Percentiles rank a stretch among this genome's conserved stretches.
Conservation (phyloP, 768 basidiomycete genomes). For the Mycena maculata region DNA sequence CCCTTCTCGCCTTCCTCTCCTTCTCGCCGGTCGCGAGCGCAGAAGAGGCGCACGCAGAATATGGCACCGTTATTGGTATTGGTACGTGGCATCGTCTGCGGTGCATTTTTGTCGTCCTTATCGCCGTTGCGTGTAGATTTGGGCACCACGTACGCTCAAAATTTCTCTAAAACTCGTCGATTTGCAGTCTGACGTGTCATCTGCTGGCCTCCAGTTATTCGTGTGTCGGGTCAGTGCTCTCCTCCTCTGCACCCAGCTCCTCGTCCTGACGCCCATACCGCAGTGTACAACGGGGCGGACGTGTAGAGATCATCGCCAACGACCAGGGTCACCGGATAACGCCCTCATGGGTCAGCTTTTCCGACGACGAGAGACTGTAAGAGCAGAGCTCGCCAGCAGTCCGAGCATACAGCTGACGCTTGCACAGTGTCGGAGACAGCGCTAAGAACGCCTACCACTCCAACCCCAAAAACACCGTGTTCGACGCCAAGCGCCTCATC, state of each 20-base stretch:
- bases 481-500: constrained; percentile 96
- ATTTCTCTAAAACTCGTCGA: neutral
- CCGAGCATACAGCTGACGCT: constrained; percentile 32
- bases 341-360: constrained; percentile 87
- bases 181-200: constrained; percentile 40
- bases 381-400: constrained; percentile 39
- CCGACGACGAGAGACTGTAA: constrained; percentile 81
- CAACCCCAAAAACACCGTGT: constrained; percentile 94
- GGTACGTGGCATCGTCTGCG: constrained; percentile 57
- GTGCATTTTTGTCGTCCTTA: constrained; percentile 3
- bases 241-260: neutral
- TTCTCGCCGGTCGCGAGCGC: constrained; percentile 75
- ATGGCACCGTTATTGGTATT: constrained; percentile 94
- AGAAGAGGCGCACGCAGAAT: constrained; percentile 77
- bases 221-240: constrained; percentile 85
- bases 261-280: constrained; percentile 1
- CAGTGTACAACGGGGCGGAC: constrained; percentile 87
- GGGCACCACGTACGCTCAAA: constrained; percentile 80
- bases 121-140: constrained; percentile 65
- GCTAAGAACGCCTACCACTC: constrained; percentile 97
- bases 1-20: constrained; percentile 77
- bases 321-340: constrained; percentile 92
- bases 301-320: constrained; percentile 91
- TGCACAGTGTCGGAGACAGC: constrained; percentile 82
- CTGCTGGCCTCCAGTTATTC: constrained; percentile 73